phyloP scores from a whole-genome alignment of 306 rosid species.

The Casuarina cunninghamiana region DNA sequence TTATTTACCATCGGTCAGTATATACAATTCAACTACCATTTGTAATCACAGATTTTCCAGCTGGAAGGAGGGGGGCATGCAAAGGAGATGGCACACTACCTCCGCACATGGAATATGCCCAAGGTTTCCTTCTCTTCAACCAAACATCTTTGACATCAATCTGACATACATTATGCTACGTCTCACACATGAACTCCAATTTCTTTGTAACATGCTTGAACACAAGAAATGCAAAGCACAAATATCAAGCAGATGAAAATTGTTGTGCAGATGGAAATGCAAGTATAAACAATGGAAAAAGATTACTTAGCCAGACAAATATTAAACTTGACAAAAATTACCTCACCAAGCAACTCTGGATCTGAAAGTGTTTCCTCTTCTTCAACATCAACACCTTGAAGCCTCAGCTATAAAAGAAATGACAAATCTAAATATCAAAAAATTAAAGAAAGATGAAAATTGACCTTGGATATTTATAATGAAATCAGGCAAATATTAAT shows the following conservation, averaged over 20 bases:
- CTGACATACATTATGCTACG: neutral
- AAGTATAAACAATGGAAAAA: neutral
- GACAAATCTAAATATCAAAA: conserved; percentile 14
- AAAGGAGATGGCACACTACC: neutral
- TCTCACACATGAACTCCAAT: neutral
- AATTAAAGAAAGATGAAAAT: conserved; percentile 10
- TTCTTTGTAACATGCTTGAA: neutral
- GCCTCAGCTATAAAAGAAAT: conserved; percentile 57
- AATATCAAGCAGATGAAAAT: neutral
- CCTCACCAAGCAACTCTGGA: conserved; percentile 74
- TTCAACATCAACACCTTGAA: conserved; percentile 71
- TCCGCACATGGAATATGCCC: neutral
- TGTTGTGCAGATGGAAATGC: neutral
- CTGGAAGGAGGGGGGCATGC: neutral
- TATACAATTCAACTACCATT: neutral
- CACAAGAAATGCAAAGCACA: conserved; percentile 8
- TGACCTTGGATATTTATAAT: neutral
- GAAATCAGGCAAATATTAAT: neutral
- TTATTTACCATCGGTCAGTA: neutral
- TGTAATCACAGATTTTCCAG: neutral
- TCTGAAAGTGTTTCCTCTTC: conserved; percentile 89
- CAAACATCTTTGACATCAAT: neutral
- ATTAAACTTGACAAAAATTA: conserved; percentile 31
- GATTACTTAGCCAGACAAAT: neutral
- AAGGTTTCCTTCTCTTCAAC: neutral